Evolutionary conservation across 2,329 filamentous ascomycete genomes (phyloP).

Genomic region (Arthrobotrys musiformis): DNA sequence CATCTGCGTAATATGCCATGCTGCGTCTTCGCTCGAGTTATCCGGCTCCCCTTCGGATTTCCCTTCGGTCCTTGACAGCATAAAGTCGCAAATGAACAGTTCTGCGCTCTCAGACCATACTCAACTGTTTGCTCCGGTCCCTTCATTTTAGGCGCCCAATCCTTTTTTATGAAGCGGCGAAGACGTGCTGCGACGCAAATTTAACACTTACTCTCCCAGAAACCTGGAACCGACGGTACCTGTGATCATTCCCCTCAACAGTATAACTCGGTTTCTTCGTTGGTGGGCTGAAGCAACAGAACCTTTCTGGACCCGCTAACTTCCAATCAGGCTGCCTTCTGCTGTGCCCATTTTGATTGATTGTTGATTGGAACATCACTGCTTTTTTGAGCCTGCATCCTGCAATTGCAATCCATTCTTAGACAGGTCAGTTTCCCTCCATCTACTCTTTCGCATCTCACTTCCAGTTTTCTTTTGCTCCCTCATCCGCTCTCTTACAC

Average conservation of each 20-base stretch:
- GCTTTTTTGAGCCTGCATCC: constrained; percentile 29
- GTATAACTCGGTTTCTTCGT: constrained; percentile 29
- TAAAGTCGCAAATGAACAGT: constrained; percentile 50
- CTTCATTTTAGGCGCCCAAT: constrained; percentile 55
- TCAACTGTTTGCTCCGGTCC: constrained; percentile 33
- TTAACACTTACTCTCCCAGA: constrained; percentile 40
- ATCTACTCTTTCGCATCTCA: constrained; percentile 29
- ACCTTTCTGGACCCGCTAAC: constrained; percentile 14
- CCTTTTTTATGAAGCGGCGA: constrained; percentile 24
- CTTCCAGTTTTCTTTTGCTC: constrained; percentile 22
- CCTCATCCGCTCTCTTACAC: constrained; percentile 28
- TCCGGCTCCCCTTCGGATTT: too few relatives aligned
- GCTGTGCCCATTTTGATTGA: constrained; percentile 43
- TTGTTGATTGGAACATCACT: constrained; percentile 37
- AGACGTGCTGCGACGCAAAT: constrained; percentile 47
- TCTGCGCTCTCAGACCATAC: constrained; percentile 44
- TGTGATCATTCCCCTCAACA: constrained; percentile 39
- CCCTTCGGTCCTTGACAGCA: constrained; percentile 24
- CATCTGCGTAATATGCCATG: constrained; percentile 15
- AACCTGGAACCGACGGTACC: constrained; percentile 14
- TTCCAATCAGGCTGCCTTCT: constrained; percentile 46
- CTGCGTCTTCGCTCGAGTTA: constrained; percentile 27
- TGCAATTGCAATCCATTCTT: constrained; percentile 54
- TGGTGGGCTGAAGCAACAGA: constrained; percentile 40
- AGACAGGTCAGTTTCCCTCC: constrained; percentile 42